Evolutionary conservation across 179 eudicot species (phyloP), one percentile per base, ranked within the genome.

Genomic region (Nepenthes alata): DNA sequence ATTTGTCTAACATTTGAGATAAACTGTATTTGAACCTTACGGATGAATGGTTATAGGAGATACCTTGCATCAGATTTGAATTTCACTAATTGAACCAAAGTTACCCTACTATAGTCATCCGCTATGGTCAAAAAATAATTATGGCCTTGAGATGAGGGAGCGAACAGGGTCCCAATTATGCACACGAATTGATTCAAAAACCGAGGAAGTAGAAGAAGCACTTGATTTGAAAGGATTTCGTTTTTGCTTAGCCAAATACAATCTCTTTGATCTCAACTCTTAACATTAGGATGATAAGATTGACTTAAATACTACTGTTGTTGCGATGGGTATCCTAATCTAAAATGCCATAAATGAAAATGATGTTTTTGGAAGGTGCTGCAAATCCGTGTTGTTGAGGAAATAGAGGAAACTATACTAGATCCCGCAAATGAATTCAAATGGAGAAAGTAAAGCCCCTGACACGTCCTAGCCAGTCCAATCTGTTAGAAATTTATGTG

Each of bases 121-220:
- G 55, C 61, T 41, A 65, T 34, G 13, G 61, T 56, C 6, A 65
- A 15, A 57, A 65, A 65, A 37, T 14, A 65, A 15, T 44, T 2
- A 45, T 37, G 41, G 11, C 61, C 61, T 15, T 3, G 35, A 35
- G 35, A 41, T 4, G 55, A 55, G 34, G 54, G 6, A 6, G 37
- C 7, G 15, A 37, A 64, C 37, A 64, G 55, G 11, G 52, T 54
- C 59, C 67, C 59, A 64, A 64, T 54, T 44, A 52, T 64, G 60
- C 41, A 39, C 41, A 64, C 55, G 53, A 2, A 64, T 45, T 10
- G 55, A 5, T 0, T 64, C 53, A 55, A 64, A 55, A 15, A 8
- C n/a, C 11, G n/a, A 5, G 0, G 2, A 15, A 54, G 60, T 35
- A 2, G 53, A 25, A 34, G 15, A 55, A 2, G 2, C 10, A 41